A percentile compares a stretch with the other conserved stretches of the same genome.
phyloP scores from a whole-genome alignment of 371 early-diverging fungal genomes.

The Saksenaea oblongispora region DNA sequence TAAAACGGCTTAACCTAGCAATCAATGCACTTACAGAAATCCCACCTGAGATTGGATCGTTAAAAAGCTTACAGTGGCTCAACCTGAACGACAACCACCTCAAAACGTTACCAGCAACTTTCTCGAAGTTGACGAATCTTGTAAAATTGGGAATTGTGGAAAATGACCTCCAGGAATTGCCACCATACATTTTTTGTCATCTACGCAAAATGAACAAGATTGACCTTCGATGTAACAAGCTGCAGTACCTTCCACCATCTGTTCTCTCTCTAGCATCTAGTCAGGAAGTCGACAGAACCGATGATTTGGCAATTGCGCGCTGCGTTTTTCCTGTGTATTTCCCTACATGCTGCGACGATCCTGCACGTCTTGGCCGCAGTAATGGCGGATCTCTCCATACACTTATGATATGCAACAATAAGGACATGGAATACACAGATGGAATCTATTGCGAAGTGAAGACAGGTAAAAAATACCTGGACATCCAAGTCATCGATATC shows the following conservation, averaged over 20 bases:
- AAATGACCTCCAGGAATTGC: slow-evolving; percentile 57
- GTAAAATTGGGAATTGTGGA: slow-evolving; percentile 75
- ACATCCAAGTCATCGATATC: slow-evolving; percentile 5
- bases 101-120: slow-evolving; percentile 47
- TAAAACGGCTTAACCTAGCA: slow-evolving; percentile 64
- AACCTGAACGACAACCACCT: slow-evolving; percentile 73
- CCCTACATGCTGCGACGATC: background rate
- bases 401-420: slow-evolving; percentile 31
- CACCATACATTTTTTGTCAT: slow-evolving; percentile 40
- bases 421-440: slow-evolving; percentile 20
- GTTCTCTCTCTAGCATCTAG: slow-evolving; percentile 27
- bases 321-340: slow-evolving; percentile 18
- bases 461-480: background rate
- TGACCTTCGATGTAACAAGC: slow-evolving; percentile 54
- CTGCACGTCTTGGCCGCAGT: background rate
- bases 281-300: slow-evolving; percentile 18
- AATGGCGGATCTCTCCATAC: slow-evolving; percentile 34
- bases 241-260: slow-evolving; percentile 50
- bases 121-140: slow-evolving; percentile 54
- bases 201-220: slow-evolving; percentile 48
- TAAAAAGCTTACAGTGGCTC: slow-evolving; percentile 65
- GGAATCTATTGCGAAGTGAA: slow-evolving; percentile 26
- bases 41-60: slow-evolving; percentile 56
- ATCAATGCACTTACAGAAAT: slow-evolving; percentile 58
- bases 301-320: slow-evolving; percentile 17